Percentiles rank a stretch among this genome's conserved stretches.
Evolutionary conservation across 805 yeast genomes (phyloP).

Genomic region (Gaillardinia entomophila): DNA sequence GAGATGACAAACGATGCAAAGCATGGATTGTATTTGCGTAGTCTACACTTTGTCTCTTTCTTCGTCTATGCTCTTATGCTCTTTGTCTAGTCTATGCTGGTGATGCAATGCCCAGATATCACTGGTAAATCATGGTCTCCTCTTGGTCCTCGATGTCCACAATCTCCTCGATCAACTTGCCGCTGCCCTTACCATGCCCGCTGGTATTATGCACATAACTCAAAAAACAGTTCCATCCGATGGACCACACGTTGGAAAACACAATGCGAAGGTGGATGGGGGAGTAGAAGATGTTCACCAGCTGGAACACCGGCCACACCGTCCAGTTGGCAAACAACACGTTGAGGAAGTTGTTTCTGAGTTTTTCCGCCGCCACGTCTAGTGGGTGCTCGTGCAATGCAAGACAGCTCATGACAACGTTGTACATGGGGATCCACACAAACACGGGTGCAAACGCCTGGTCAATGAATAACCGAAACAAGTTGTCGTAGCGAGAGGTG

Average conservation of each 20-base stretch:
- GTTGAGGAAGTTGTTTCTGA: constrained; percentile 34
- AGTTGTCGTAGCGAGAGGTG: constrained; percentile 14
- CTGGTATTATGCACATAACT: constrained; percentile 44
- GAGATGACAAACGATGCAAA: neutral
- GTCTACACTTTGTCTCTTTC: too few species aligned
- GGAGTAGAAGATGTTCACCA: constrained; percentile 29
- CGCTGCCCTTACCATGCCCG: constrained; percentile 34
- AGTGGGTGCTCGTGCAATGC: constrained; percentile 31
- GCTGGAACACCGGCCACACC: constrained; percentile 38
- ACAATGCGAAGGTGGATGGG: constrained; percentile 36
- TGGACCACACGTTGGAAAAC: constrained; percentile 32
- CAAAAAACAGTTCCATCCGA: constrained; percentile 39
- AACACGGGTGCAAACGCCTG: constrained; percentile 32
- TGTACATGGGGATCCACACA: constrained; percentile 39
- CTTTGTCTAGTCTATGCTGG: too few species aligned
- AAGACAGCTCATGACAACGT: constrained; percentile 30
- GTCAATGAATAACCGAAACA: constrained; percentile 24
- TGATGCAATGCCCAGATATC: too few species aligned
- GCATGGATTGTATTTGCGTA: too few species aligned
- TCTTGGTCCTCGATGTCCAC: constrained; percentile 35
- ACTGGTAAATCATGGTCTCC: constrained; percentile 26
- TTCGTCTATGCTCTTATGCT: too few species aligned
- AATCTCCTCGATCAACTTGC: constrained; percentile 30
- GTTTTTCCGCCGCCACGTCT: constrained; percentile 25
- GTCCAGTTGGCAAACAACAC: constrained; percentile 36